Conservation (phyloP, 768 basidiomycete species). For the Agrocybe chaxingu region DNA sequence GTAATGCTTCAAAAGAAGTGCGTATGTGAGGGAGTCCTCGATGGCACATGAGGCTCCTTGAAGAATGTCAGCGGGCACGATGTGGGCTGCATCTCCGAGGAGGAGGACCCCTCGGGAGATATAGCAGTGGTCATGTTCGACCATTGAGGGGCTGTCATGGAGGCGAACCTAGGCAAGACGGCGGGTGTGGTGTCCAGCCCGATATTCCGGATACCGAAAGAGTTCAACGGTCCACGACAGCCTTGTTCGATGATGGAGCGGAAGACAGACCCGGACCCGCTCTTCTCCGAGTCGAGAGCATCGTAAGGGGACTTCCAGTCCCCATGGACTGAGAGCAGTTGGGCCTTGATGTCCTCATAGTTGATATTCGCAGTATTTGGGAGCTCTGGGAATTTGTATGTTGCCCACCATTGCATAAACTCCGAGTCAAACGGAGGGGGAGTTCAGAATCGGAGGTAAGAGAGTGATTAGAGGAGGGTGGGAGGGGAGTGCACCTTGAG, state of each 20-base stretch:
- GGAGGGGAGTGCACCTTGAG: slow-evolving; percentile 19
- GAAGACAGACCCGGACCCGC: slow-evolving; percentile 17
- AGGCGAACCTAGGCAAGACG: slow-evolving; percentile 34
- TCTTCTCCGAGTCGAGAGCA: slow-evolving; percentile 16
- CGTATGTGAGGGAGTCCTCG: slow-evolving; percentile 36
- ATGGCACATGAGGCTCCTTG: slow-evolving; percentile 39
- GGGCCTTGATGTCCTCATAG: slow-evolving; percentile 14
- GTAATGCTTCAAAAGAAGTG: slow-evolving; percentile 32
- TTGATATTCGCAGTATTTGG: slow-evolving; percentile 23
- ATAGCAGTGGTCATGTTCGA: slow-evolving; percentile 21
- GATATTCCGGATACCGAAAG: not conserved
- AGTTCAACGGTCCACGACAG: slow-evolving; percentile 1
- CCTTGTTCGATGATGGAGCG: slow-evolving; percentile 25
- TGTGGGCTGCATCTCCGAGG: slow-evolving; percentile 42
- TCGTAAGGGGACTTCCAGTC: slow-evolving; percentile 35
- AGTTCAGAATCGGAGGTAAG: not conserved
- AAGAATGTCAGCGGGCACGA: slow-evolving; percentile 39
- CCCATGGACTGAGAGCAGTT: slow-evolving; percentile 28
- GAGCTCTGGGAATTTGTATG: slow-evolving; percentile 28
- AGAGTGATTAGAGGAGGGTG: not conserved
- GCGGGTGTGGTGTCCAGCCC: slow-evolving; percentile 18
- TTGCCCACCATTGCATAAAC: slow-evolving; percentile 39
- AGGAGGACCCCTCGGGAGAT: slow-evolving; percentile 24
- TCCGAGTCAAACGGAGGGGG: not conserved
- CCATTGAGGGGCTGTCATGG: slow-evolving; percentile 33